A percentile compares a stretch with the other conserved stretches of the same genome.
Evolutionary conservation across 192 early-diverging fungal genomes (phyloP).

Genomic region (Tieghemiomyces parasiticus): DNA sequence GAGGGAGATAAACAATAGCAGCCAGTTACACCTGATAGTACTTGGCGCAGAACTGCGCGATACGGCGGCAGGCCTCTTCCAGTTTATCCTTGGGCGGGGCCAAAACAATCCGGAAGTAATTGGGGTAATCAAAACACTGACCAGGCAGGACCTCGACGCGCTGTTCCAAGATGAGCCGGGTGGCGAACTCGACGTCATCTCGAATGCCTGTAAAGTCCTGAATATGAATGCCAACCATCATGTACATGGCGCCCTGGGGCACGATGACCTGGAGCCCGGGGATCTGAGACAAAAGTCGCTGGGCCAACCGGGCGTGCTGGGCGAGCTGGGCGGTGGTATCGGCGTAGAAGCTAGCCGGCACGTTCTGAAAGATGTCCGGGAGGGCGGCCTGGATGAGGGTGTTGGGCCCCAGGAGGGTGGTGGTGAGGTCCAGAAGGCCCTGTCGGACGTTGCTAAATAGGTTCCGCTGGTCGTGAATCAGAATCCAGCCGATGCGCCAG

Average conservation of each 20-base stretch:
- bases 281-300: constrained; percentile 40
- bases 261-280: constrained; percentile 59
- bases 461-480: constrained; percentile 51
- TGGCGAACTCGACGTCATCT: constrained; percentile 67
- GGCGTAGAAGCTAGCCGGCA: constrained; percentile 47
- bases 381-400: constrained; percentile 63
- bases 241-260: constrained; percentile 88
- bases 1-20: too few relatives aligned
- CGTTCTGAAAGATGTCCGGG: constrained; percentile 58
- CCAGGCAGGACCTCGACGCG: constrained; percentile 75
- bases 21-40: constrained; percentile 26
- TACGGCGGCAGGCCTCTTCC: constrained; percentile 53
- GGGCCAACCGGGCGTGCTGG: constrained; percentile 48
- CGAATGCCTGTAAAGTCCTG: constrained; percentile 51
- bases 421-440: constrained; percentile 54
- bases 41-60: constrained; percentile 61
- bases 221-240: constrained; percentile 68
- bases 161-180: constrained; percentile 69
- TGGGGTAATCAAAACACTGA: constrained; percentile 67
- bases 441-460: constrained; percentile 39
- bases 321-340: constrained; percentile 55
- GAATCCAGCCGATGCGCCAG: constrained; percentile 83
- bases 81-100: constrained; percentile 65
- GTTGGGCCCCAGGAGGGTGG: constrained; percentile 68
- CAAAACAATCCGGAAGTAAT: constrained; percentile 65